Base-by-base conservation (phyloP, 1,139 yeast species). In the Candida mesenterica region DNA sequence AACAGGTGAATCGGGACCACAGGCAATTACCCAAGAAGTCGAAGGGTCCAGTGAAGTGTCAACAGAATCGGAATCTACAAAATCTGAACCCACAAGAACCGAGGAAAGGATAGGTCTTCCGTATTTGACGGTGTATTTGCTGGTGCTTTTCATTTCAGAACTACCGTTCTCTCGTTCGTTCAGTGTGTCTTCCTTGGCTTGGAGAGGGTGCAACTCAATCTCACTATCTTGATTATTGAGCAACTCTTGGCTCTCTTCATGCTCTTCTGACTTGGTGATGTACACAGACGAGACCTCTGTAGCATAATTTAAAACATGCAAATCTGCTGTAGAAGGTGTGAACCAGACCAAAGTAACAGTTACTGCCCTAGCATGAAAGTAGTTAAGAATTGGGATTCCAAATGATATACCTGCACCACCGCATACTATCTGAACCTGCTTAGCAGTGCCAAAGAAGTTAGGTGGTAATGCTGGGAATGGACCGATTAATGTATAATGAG, bases 351-450 rank as follows among this genome's bases (percentile, higher is more conserved):
- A 48, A n/a, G 31, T 26, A 4, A 30, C 43, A 2, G 33, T 34
- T 3, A 40, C 31, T 4, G 12, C 18, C n/a, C 28, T 26, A 2
- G 22, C 13, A 10, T 25, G 23, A 10, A 78, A 67, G 44, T 65
- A 61, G 41, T 63, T 53, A 50, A 59, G 67, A 3, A 83, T 42
- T 0, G 95, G 86, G 2, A 87, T 61, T 0, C 87, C 92, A 48
- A 79, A 76, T 0, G 96, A 82, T 4, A 89, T 73, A 0, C 96
- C 97, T 0, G 95, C 78, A 0, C 97, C 97, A 6, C 96, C 97
- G 24, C 89, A 84, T 3, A 88, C 59, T 6, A 88, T 70, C 7
- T 72, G 56, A 0, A 81, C 75, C 34, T 75, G 68, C 28, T 72
- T 72, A 0, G 78, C 79, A 1, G 78, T 64, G 30, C 53, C 42